phyloP scores from a whole-genome alignment of 371 early-diverging fungal species.

The Mortierella sp. region DNA sequence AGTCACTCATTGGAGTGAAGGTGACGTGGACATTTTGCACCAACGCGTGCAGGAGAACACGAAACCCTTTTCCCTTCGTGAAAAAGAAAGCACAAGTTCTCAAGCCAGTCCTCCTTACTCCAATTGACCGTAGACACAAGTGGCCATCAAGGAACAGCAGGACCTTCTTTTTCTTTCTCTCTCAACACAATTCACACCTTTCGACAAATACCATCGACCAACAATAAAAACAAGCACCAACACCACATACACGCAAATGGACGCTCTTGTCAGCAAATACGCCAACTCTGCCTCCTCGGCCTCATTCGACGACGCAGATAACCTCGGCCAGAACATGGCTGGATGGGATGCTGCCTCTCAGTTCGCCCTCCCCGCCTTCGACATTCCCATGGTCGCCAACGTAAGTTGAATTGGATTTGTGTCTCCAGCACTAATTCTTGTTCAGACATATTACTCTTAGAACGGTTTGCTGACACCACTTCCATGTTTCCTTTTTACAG shows the following conservation, averaged over 20 bases:
- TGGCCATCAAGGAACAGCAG: neutral
- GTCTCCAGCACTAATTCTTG: neutral
- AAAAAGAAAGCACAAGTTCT: neutral
- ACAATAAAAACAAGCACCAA: neutral
- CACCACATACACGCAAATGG: slow-evolving; percentile 58
- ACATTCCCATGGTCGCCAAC: slow-evolving; percentile 80
- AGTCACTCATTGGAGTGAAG: slow-evolving; percentile 16
- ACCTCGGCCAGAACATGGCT: slow-evolving; percentile 36
- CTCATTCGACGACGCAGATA: slow-evolving; percentile 37
- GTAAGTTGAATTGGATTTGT: slow-evolving; percentile 58
- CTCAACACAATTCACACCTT: neutral
- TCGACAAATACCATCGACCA: neutral
- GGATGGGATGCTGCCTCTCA: slow-evolving; percentile 75
- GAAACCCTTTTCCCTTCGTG: slow-evolving; percentile 6
- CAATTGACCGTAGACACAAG: slow-evolving; percentile 11
- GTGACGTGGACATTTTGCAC: slow-evolving; percentile 40
- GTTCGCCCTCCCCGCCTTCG: slow-evolving; percentile 81
- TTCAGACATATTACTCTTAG: neutral
- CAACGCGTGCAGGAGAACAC: slow-evolving; percentile 30
- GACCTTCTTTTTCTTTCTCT: neutral
- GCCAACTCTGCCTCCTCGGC: slow-evolving; percentile 60
- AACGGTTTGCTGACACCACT: neutral
- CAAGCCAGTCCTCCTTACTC: neutral
- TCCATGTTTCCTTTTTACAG: slow-evolving; percentile 49
- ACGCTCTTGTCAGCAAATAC: slow-evolving; percentile 72